phyloP scores from a whole-genome alignment of 2,329 filamentous ascomycete genomes.

The Cercospora zeina region DNA sequence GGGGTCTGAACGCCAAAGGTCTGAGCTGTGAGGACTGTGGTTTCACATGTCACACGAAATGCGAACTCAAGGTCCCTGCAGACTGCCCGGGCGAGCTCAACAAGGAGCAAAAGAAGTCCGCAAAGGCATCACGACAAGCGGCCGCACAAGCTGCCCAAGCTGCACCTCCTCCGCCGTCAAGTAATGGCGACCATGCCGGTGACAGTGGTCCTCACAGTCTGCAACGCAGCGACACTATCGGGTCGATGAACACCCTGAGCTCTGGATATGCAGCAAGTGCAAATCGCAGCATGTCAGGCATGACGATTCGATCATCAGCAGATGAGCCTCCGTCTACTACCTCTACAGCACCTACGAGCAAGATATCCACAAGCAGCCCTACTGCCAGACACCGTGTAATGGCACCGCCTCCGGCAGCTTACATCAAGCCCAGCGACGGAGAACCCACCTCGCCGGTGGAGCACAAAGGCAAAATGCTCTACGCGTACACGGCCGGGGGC shows the following conservation, averaged over 20 bases:
- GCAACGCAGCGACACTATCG: constrained; percentile 82
- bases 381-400: constrained; percentile 68
- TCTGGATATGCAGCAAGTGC: constrained; percentile 83
- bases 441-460: constrained; percentile 50
- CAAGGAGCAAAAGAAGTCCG: constrained; percentile 93
- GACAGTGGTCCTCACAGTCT: constrained; percentile 60
- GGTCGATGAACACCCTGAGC: constrained; percentile 69
- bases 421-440: constrained; percentile 64
- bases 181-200: constrained; percentile 33
- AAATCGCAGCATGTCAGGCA: constrained; percentile 70
- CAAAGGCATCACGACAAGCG: constrained; percentile 83
- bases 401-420: constrained; percentile 81
- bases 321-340: constrained; percentile 27
- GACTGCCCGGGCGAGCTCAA: constrained; percentile 91
- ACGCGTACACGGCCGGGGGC: constrained; percentile 76
- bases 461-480: constrained; percentile 83
- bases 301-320: constrained; percentile 53
- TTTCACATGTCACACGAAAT: constrained; percentile 98
- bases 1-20: constrained; percentile 94
- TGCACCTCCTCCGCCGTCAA: constrained; percentile 26
- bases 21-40: constrained; percentile 96
- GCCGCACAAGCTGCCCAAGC: constrained; percentile 60
- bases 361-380: constrained; percentile 29
- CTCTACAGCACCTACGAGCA: constrained; percentile 19
- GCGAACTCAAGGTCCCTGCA: constrained; percentile 96